Evolutionary conservation across 2,329 filamentous ascomycete genomes (phyloP), one percentile per base, ranked within the genome.

Genomic region (Monilinia fructicola): DNA sequence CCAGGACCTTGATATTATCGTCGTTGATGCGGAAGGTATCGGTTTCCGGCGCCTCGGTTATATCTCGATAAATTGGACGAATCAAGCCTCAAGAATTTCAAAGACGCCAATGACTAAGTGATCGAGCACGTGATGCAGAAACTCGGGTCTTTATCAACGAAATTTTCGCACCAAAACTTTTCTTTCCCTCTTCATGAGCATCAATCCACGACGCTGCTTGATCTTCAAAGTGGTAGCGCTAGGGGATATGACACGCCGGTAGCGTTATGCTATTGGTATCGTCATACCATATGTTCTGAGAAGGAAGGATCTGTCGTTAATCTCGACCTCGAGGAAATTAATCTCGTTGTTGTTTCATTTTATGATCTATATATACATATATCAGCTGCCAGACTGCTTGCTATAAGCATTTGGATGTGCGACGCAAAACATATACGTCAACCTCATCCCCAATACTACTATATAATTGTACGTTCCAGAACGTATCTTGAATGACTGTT

Each of bases 241-340:
- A 40, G 72, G 71, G 73, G 71, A 69, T 67, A 65, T 71, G 69
- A 67, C 68, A 63, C 38, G 67, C 69, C 61, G 63, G 38, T 72
- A 66, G 67, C 74, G 75, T 77, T 73, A 76, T 77, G 75, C 74
- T 67, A 70, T 73, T 68, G 67, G 64, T 58, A 70, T 62, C 50
- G 67, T 69, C 61, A 71, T 74, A 65, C 21, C 23, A 69, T 66
- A 73, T 76, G 74, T 74, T 77, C 75, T 69, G 69, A 77, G 75
- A 77, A 68, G 64, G 71, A 76, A 74, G 69, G 75, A 76, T 77
- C 76, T 77, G 76, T 77, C 76, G 76, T 77, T 77, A 77, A 77
- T 77, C 76, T 77, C 76, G 76, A 77, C 73, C 73, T 74, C 73
- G 75, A 71, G 71, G 67, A 71, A 68, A 56, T 67, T 72, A 69